Evolutionary conservation across 495 filamentous ascomycete genomes (phyloP), one percentile per base, ranked within the genome.

Genomic region (Clavariopsis aquatica): DNA sequence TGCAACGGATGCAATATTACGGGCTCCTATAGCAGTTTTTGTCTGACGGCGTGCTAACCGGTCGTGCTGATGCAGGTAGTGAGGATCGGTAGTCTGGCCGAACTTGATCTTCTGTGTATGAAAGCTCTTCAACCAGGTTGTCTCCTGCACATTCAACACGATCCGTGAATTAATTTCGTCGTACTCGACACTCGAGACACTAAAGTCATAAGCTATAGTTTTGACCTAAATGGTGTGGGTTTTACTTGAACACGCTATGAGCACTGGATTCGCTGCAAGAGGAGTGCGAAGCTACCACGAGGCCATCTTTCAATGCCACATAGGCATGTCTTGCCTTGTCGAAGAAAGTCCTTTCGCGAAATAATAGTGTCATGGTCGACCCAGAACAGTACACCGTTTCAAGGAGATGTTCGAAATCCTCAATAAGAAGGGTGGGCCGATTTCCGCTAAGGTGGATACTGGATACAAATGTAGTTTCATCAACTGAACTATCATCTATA

Each of bases 341-440:
- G 56, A 47, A 46, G 36, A 15, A 28, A 23, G 24, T 31, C 1
- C 7, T 15, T 13, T 49, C 43, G 7, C 56, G 36, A 22, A 58
- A 46, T 27, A 15, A 24, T n/a, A 58, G 24, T 5, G 43, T 47
- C 56, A 58, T 58, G 38, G 41, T n/a, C 6, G 38, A n/a, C 4
- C 31, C 38, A 1, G 43, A 46, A 31, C 56, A 58, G 6, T 58
- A 20, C 19, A 58, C 56, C 22, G 20, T n/a, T 23, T 43, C 41
- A 15, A 58, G 56, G 8, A 58, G 43, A 31, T 58, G 56, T 6
- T 58, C 56, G 24, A 58, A 45, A 24, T 58, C 56, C 23, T 58
- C 56, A 20, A 58, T 4, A 20, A 58, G 24, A 15, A 58, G 36
- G 13, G 56, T 49, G 4, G 20, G 20, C 2, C 41, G 56, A 29